Conservation (phyloP, 805 yeast species). For the Cyberlindnera mycetangii region DNA sequence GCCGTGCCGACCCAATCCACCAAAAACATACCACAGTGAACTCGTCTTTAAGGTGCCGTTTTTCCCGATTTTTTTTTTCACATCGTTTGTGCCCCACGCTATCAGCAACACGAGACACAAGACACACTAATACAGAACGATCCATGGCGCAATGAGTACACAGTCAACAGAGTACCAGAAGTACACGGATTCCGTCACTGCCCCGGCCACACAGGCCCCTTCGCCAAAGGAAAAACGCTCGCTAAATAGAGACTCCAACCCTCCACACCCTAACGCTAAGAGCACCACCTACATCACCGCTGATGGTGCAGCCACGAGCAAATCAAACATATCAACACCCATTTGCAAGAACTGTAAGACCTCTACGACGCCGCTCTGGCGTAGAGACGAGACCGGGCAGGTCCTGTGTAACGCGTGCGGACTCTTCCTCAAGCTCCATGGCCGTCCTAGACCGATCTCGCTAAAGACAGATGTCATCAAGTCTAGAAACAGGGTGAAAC, state of each 20-base stretch:
- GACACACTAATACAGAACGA: too few species aligned
- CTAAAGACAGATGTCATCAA: conserved; percentile 90
- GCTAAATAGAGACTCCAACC: conserved; percentile 8
- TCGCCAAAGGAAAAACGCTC: conserved; percentile 8
- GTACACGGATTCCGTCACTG: conserved; percentile 2
- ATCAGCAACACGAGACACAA: background rate
- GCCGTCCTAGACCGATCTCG: conserved; percentile 88
- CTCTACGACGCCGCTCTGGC: conserved; percentile 91
- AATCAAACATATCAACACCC: conserved; percentile 60
- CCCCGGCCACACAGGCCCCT: conserved; percentile 8
- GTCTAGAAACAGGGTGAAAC: conserved; percentile 81
- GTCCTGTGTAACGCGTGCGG: conserved; percentile 96
- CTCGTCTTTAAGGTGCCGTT: too few species aligned
- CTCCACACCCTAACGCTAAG: conserved; percentile 52
- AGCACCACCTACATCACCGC: conserved; percentile 50
- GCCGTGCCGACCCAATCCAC: background rate
- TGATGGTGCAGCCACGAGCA: conserved; percentile 64
- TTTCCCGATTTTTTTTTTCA: background rate
- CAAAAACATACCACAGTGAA: background rate
- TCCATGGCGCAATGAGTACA: background rate
- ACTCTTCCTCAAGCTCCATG: conserved; percentile 81
- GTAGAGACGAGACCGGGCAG: conserved; percentile 88
- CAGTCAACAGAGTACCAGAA: background rate
- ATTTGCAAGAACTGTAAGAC: conserved; percentile 89
- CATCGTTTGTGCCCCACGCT: background rate